Percentiles rank a stretch among this genome's conserved stretches.
Conservation (phyloP, 2,329 filamentous ascomycete genomes). For the Aureobasidium zeae region DNA sequence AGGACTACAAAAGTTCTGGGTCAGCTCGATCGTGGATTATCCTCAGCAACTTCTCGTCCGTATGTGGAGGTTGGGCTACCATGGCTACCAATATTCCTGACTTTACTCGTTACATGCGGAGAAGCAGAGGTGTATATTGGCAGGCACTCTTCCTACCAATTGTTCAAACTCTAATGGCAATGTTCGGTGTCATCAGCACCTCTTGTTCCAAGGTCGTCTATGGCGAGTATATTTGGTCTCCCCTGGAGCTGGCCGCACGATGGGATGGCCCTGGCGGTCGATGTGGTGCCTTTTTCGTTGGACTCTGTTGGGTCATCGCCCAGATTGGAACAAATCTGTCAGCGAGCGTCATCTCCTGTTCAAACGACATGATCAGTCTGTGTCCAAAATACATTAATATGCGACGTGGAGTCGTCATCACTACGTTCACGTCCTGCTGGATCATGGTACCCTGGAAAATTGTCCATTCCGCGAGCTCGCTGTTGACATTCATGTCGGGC, state of each 20-base stretch:
- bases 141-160: conserved; percentile 38
- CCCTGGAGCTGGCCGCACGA: conserved; percentile 28
- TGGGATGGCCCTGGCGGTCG: conserved; percentile 26
- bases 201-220: conserved; percentile 46
- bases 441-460: conserved; percentile 58
- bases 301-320: conserved; percentile 41
- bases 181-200: conserved; percentile 51
- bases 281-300: conserved; percentile 26
- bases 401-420: conserved; percentile 36
- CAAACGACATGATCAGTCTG: conserved; percentile 44
- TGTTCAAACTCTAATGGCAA: conserved; percentile 38
- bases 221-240: conserved; percentile 36
- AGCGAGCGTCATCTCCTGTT: conserved; percentile 44
- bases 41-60: conserved; percentile 23
- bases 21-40: conserved; percentile 24
- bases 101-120: conserved; percentile 29
- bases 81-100: conserved; percentile 31
- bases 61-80: conserved; percentile 25
- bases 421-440: conserved; percentile 41
- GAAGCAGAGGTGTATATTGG: conserved; percentile 25
- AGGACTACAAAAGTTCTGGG: conserved; percentile 23
- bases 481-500: conserved; percentile 50
- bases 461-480: conserved; percentile 46
- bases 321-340: conserved; percentile 43
- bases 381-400: conserved; percentile 45